Base-by-base conservation (phyloP, 1,284 basidiomycete genomes). In the Malassezia nana region DNA sequence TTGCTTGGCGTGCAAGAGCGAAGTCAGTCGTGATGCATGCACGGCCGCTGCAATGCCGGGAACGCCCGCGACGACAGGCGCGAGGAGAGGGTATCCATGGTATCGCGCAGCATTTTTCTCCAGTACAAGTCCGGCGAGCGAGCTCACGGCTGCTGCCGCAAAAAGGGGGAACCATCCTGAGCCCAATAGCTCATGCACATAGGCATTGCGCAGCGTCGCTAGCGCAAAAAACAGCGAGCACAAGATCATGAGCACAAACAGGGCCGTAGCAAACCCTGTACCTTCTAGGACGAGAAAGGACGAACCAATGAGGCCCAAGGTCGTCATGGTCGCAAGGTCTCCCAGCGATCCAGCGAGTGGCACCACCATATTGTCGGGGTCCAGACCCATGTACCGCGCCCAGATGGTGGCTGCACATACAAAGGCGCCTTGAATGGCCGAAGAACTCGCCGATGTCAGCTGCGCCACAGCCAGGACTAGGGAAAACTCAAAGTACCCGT, bases 311-410 rank as follows among this genome's bases (percentile, higher is more conserved):
- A 76, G 55, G 7, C 73, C 75, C 6, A 77, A 62, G 30, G 77
- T 60, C 6, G 71, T 71, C n/a, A 77, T 81, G 0, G 92, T 94
- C 49, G 95, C 79, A 26, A 98, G 79, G 69, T 96, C 92, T 8
- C 92, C 91, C 0, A 96, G 79, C 60, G 88, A 91, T 2, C 89
- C 83, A 0, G 92, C 92, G 5, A 96, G 79, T 0, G 92, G 89
- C 0, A 91, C 88, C 3, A 90, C 87, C 60, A 96, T 92, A 73
- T 96, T 96, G 72, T 95, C 90, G 50, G 91, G 92, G 75, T 98
- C 86, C 35, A 85, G 80, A 3, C 84, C 82, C 50, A 81, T 81
- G 65, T 79, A 81, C 43, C 88, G 78, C 70, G 89, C 89, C 2
- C 87, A 58, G 18, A 96, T 80, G 33, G 96, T 82, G 20, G 95